Base-by-base conservation (phyloP, 1,284 basidiomycete species). In the Thelephora terrestris region DNA sequence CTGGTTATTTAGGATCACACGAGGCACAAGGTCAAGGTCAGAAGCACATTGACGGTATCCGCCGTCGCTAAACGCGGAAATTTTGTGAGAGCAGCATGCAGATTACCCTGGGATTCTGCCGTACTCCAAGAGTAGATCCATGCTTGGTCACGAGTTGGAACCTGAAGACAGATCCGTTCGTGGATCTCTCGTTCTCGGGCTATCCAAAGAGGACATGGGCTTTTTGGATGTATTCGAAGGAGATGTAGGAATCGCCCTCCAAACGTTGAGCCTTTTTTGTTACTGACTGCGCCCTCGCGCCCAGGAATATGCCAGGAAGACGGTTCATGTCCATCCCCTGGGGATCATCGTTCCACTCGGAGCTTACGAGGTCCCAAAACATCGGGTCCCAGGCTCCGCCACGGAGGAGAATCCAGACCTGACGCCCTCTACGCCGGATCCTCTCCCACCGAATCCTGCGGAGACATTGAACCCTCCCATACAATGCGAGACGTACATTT, bases 51-150 rank as follows among this genome's bases (percentile, higher is more conserved):
- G 21, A 34, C 34, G 7, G 9, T 10, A 32, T 10, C 29, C 12
- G 9, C 29, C 27, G 18, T 23, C 17, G 9, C 9, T 43, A 23
- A 14, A 18, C 1, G 43, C 21, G 10, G 14, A 18, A 24, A 17
- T 21, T 9, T 17, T 46, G 37, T 25, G 5, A 37, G 23, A 18
- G n/a, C n/a, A 85, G 81, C 51, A 59, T 47, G 78, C 67, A 49
- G 88, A 92, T 61, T 95, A 94, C 59, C 92, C 92, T 0, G 91
- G 79, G 0, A 71, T 91, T 16, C 61, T 90, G 12, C 75, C 81
- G 0, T 77, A 74, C 50, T 59, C 63, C n/a, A 63, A 64, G 43
- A 75, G 76, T 34, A 53, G 57, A 14, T 53, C 61, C 16, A 63
- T 81, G 24, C 72, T 79, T 40, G 59, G 55, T 6, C 62, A 61